Evolutionary conservation across 169 alveolate genomes (phyloP).

Genomic region (Theileria annulata): DNA sequence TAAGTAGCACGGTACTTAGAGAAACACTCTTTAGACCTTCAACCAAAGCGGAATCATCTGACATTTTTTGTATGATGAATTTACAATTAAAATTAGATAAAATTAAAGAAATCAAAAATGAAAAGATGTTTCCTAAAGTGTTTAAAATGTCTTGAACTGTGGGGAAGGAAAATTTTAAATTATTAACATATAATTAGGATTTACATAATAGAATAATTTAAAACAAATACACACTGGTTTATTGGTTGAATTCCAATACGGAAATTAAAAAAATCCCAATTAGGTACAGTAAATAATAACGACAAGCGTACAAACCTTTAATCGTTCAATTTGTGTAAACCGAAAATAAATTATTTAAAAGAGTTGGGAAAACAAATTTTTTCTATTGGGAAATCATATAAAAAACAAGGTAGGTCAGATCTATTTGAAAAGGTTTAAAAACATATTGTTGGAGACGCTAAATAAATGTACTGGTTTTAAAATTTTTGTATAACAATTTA

Average conservation of each 20-base stretch:
- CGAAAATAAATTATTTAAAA: conserved; percentile 1
- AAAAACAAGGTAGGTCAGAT: conserved; percentile 1
- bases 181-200: background rate
- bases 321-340: background rate
- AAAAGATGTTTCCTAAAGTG: background rate
- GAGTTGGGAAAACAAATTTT: background rate
- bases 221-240: conserved; percentile 1
- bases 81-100: conserved; percentile 3
- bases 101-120: background rate
- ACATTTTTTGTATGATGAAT: conserved; percentile 26
- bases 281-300: conserved; percentile 1
- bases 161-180: conserved; percentile 19
- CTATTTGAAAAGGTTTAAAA: conserved; percentile 12
- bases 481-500: background rate
- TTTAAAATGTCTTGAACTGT: conserved; percentile 9
- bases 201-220: conserved; percentile 15
- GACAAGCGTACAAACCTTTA: conserved; percentile 3
- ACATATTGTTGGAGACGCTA: conserved; percentile 3
- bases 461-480: background rate
- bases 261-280: conserved; percentile 17
- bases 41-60: conserved; percentile 61
- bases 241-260: conserved; percentile 8
- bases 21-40: conserved; percentile 66
- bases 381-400: background rate
- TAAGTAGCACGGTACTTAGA: conserved; percentile 27